Base-by-base conservation (phyloP, 2,329 filamentous ascomycete species). In the Epichloe bromicola region DNA sequence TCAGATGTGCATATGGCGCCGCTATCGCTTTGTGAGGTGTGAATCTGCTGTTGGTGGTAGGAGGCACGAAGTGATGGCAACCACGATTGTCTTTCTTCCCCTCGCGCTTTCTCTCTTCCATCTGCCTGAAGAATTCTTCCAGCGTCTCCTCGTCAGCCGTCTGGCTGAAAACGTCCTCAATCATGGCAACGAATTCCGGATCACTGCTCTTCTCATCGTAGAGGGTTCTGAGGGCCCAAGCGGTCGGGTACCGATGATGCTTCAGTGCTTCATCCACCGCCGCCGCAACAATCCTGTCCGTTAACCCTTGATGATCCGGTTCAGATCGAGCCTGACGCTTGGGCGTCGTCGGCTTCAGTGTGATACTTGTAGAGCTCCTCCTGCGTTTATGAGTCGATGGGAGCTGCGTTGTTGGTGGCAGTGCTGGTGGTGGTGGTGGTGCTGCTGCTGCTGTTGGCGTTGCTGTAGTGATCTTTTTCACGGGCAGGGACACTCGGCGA, bases 211-310 rank as follows among this genome's bases (percentile, higher is more conserved):
- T 72, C 59, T 82, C 77, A 56, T 83, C 78, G 62, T 80, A 83
- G 53, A 82, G 68, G 14, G 71, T 74, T 49, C 78, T 72, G 53
- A 83, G 68, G 41, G 80, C 79, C 68, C 74, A 83, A 2, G 80
- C 80, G 8, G 79, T 83, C 50, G 78, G 76, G 61, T 79, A 82
- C 53, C 77, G 75, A 54, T 71, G 70, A 59, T 76, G 72, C 53
- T 70, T 67, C 46, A 83, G 63, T 5, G 79, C 79, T 59, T 80
- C 72, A 10, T 79, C 73, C 33, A 82, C 76, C n/a, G 78, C 78
- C 34, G 65, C 60, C 61, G 80, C 75, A 39, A 83, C 69, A 30
- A 80, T 73, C 59, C 68, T 73, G 57, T 75, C 76, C 26, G 71
- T 68, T 36, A 71, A 61, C 39, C 73, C 72, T 54, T 68, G 72